A percentile compares a stretch with the other conserved stretches of the same genome.
phyloP scores from a whole-genome alignment of 306 rosid species.

The Rosa persica region DNA sequence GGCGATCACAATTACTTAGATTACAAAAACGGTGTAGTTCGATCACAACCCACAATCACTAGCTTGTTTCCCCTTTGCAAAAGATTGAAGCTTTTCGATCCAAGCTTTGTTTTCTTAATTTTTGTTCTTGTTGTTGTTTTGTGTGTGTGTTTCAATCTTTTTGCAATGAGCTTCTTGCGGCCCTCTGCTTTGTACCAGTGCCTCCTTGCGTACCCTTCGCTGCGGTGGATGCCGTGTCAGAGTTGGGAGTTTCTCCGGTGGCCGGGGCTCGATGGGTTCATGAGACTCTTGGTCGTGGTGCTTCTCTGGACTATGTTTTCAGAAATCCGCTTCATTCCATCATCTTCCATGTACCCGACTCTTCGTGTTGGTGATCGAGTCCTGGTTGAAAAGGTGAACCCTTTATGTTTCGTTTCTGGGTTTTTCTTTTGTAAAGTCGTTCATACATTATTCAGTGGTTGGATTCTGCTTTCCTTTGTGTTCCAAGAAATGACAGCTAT shows the following conservation, averaged over 20 bases:
- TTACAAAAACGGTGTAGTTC: constrained; percentile 2
- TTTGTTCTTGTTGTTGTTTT: neutral
- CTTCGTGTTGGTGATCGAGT: constrained; percentile 79
- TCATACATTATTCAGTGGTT: neutral
- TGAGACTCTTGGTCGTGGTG: constrained; percentile 57
- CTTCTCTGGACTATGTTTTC: constrained; percentile 74
- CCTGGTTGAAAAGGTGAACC: constrained; percentile 60
- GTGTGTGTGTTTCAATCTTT: constrained; percentile 12
- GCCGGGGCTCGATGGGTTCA: constrained; percentile 75
- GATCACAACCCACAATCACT: constrained; percentile 11
- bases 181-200: constrained; percentile 54
- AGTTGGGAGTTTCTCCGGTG: constrained; percentile 78
- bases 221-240: constrained; percentile 76
- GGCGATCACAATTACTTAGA: constrained; percentile 22
- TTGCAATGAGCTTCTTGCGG: constrained; percentile 65
- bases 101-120: neutral
- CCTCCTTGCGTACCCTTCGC: constrained; percentile 37
- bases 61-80: constrained; percentile 13
- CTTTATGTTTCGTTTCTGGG: neutral
- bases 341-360: constrained; percentile 86
- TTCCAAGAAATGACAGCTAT: neutral
- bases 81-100: constrained; percentile 1
- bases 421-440: neutral
- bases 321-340: constrained; percentile 72
- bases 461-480: neutral